phyloP scores from a whole-genome alignment of 2,329 filamentous ascomycete species.

The Xylaria sp. region DNA sequence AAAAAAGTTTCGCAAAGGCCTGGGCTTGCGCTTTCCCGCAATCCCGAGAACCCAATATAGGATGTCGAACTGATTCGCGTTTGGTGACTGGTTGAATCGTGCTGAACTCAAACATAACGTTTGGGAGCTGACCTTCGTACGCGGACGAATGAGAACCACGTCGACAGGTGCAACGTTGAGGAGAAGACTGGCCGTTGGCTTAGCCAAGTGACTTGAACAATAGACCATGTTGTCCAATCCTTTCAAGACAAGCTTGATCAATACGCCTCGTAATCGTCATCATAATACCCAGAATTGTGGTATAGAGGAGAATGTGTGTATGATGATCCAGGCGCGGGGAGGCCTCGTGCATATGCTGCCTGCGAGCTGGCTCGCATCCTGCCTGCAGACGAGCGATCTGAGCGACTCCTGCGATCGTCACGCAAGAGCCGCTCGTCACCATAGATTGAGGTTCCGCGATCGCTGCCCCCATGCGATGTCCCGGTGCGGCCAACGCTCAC shows the following conservation, averaged over 20 bases:
- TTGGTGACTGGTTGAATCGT: background rate
- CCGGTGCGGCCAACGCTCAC: conserved; percentile 57
- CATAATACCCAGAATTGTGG: conserved; percentile 9
- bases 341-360: conserved; percentile 49
- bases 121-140: background rate
- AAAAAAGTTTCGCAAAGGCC: conserved; percentile 21
- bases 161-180: background rate
- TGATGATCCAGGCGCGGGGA: conserved; percentile 26
- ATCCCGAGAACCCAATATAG: conserved; percentile 26
- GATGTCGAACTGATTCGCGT: conserved; percentile 29
- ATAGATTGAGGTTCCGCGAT: conserved; percentile 54
- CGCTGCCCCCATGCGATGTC: conserved; percentile 52
- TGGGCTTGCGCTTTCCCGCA: conserved; percentile 1
- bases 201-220: background rate
- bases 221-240: background rate
- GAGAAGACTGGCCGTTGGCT: background rate
- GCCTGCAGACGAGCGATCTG: conserved; percentile 50
- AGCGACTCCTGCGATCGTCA: conserved; percentile 38
- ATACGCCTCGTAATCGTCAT: conserved; percentile 11
- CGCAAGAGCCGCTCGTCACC: conserved; percentile 50
- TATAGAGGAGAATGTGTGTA: conserved; percentile 24
- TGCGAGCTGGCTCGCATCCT: conserved; percentile 57
- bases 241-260: background rate
- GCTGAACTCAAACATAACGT: background rate
- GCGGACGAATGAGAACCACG: background rate